Evolutionary conservation across 2,329 filamentous ascomycete genomes (phyloP), one percentile per base, ranked within the genome.

Genomic region (Exserohilum rostratum): DNA sequence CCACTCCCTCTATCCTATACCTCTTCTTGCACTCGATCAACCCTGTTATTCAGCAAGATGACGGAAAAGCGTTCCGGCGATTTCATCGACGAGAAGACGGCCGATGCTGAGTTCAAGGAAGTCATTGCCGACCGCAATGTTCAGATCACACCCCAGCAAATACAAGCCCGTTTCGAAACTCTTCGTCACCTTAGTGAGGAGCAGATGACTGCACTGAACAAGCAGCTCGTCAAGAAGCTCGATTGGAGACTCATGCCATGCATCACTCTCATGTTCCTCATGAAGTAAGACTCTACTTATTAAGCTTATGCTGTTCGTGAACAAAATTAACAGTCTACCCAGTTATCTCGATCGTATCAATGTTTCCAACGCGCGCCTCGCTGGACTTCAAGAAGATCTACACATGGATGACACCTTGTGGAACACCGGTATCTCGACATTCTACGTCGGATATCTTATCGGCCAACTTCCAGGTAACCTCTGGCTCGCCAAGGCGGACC

Each of bases 391-490:
- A 48, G 54, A 68, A 20, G 74, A 77, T 55, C 64, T 80, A 34
- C 31, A 63, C 44, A 63, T 62, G 57, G 51, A 33, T 15, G 61
- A 65, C 39, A 58, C 52, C 1, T 33, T 75, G n/a, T 81, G 79
- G 69, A 74, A 69, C 7, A 61, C 70, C 25, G 78, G 67, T 18
- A 80, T 77, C 30, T 80, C 70, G 46, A 68, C 74, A 50, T 81
- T 76, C 57, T 80, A 80, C 40, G 76, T 81, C 4, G 78, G 78
- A 2, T 80, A 79, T 56, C 75, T 80, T 27, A 64, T 80, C 46
- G 73, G 77, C 6, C 79, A 81, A 51, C 70, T 81, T 0, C 79
- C 79, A 0, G 79, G 77, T 17, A 81, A 81, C 57, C 65, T 82
- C 25, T 74, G 78, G 48, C 71, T 82, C 47, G 78, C 79, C 27